Conservation (phyloP, 139 green algal genomes). For the Coelastrella sp. region DNA sequence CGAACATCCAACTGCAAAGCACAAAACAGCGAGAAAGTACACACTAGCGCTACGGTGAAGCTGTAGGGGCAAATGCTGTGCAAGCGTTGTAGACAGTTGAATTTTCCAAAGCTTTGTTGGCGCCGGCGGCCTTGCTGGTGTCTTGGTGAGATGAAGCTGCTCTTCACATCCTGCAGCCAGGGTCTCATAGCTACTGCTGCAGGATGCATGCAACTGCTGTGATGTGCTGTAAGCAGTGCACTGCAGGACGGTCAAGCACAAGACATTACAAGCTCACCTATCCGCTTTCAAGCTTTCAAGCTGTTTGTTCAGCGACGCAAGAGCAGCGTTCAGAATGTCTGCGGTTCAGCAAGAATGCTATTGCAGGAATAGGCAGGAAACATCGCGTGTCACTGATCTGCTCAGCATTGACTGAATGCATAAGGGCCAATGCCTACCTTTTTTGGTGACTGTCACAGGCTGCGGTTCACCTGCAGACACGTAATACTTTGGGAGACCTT, state of each 20-base stretch:
- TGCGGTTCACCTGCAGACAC: background rate
- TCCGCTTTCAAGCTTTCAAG: constrained; percentile 7
- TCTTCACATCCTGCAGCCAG: too few relatives aligned
- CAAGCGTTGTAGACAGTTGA: background rate
- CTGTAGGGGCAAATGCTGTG: background rate
- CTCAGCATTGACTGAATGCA: background rate
- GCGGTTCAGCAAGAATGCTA: background rate
- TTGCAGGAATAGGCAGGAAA: background rate
- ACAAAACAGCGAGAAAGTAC: background rate
- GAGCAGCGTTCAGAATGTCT: background rate
- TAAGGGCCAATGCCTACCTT: background rate
- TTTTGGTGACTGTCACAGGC: background rate
- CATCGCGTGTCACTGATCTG: background rate
- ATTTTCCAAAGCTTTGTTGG: background rate
- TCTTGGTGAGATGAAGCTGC: background rate
- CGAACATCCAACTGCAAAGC: constrained; percentile 76
- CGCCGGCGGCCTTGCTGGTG: background rate
- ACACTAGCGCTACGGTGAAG: background rate
- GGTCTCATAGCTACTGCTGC: too few relatives aligned
- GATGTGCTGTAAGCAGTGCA: background rate
- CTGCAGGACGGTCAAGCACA: background rate
- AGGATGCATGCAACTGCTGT: background rate
- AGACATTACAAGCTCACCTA: background rate
- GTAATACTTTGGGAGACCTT: background rate
- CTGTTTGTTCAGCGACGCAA: background rate